phyloP scores from a whole-genome alignment of 2,329 filamentous ascomycete species.

The Alternaria ventricosa region DNA sequence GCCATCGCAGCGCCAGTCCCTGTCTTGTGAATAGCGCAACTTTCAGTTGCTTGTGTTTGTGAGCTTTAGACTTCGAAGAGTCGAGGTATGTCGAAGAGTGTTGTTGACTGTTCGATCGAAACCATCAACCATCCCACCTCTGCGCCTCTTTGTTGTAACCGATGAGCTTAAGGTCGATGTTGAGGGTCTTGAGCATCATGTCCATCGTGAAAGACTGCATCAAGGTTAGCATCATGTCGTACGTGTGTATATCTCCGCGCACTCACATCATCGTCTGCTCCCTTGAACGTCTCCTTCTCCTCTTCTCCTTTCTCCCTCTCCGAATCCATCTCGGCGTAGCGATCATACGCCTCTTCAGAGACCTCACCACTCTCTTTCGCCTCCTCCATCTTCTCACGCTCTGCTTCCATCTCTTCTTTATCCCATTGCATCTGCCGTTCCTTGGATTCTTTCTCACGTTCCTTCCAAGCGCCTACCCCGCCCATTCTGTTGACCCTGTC shows the following conservation, averaged over 20 bases:
- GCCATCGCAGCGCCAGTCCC: not conserved
- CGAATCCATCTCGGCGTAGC: conserved; percentile 50
- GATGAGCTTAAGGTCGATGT: conserved; percentile 68
- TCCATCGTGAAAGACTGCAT: conserved; percentile 69
- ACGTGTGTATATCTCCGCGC: not conserved
- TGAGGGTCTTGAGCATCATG: conserved; percentile 71
- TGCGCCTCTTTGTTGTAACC: conserved; percentile 66
- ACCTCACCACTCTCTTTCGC: conserved; percentile 38
- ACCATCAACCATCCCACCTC: conserved; percentile 62
- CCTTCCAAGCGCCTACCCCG: conserved; percentile 63
- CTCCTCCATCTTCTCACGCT: conserved; percentile 55
- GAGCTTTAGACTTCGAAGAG: not conserved
- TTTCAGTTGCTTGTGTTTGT: not conserved
- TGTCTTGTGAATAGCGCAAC: not conserved
- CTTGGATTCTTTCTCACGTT: conserved; percentile 43
- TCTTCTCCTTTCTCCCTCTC: conserved; percentile 50
- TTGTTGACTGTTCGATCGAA: not conserved
- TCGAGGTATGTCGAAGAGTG: too few relatives aligned
- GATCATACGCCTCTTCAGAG: conserved; percentile 58
- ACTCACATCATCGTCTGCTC: conserved; percentile 50
- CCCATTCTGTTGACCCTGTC: conserved; percentile 69
- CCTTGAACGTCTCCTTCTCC: conserved; percentile 47
- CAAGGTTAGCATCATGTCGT: conserved; percentile 10
- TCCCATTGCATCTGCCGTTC: conserved; percentile 48
- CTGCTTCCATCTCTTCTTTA: conserved; percentile 43